Evolutionary conservation across 495 filamentous ascomycete genomes (phyloP).

Genomic region (Usnea hakonensis): DNA sequence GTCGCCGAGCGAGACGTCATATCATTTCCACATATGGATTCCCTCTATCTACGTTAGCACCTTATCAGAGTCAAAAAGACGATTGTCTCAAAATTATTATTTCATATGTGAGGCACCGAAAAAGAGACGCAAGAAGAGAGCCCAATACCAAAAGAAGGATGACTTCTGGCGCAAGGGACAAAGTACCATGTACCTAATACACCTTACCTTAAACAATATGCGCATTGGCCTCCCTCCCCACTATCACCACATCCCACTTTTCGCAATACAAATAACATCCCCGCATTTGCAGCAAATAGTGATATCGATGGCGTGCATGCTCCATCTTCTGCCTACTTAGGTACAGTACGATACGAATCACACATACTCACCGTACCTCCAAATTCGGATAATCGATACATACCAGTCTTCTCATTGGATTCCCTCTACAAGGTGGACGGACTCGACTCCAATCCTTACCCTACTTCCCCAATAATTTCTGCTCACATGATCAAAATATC

Average conservation of each 20-base stretch:
- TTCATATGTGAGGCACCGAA: too few relatives aligned
- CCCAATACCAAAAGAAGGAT: background rate
- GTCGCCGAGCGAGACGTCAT: too few relatives aligned
- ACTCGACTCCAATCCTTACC: background rate
- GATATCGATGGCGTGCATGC: slow-evolving; percentile 5
- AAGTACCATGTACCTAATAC: background rate
- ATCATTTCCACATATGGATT: too few relatives aligned
- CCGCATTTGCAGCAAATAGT: background rate
- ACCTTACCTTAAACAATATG: too few relatives aligned
- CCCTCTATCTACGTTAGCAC: too few relatives aligned
- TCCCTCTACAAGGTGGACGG: background rate
- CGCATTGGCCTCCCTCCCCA: too few relatives aligned
- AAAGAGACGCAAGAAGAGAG: too few relatives aligned
- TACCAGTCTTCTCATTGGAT: slow-evolving; percentile 4
- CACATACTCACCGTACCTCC: background rate
- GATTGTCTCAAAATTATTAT: too few relatives aligned
- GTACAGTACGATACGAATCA: background rate
- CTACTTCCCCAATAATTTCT: slow-evolving; percentile 10
- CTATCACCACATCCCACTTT: too few relatives aligned
- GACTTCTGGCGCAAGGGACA: slow-evolving; percentile 1
- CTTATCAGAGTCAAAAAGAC: too few relatives aligned
- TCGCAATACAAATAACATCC: too few relatives aligned
- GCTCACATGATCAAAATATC: slow-evolving; percentile 30
- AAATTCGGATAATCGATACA: background rate
- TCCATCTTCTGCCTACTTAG: background rate